Percentiles rank a stretch among this genome's conserved stretches.
Evolutionary conservation across 305 asterid species (phyloP).

Genomic region (Rubia tinctorum): DNA sequence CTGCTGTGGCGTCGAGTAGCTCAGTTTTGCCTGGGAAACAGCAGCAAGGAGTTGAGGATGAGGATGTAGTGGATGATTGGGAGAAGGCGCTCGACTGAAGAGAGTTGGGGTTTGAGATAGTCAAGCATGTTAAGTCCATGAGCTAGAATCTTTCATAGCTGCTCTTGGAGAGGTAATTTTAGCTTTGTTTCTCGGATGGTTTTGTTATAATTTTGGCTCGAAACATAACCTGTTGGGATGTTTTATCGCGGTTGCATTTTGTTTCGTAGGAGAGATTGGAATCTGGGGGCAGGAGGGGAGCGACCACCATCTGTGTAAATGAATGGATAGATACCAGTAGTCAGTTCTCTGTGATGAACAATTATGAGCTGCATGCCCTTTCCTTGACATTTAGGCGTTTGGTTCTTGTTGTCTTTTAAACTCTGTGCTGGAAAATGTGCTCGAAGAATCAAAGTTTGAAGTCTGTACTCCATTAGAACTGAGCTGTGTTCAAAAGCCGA

Average conservation of each 20-base stretch:
- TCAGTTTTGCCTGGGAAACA: slow-evolving; percentile 21
- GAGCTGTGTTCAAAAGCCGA: not conserved
- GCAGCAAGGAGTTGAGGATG: slow-evolving; percentile 28
- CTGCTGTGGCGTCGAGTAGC: slow-evolving; percentile 22
- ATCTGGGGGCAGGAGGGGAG: no score
- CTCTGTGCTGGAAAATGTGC: not conserved
- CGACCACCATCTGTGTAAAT: no score
- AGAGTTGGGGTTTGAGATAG: not conserved
- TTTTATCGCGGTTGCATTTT: no score
- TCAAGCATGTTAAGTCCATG: not conserved
- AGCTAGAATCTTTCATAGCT: not conserved
- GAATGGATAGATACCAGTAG: no score
- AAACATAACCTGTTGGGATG: slow-evolving; percentile 16
- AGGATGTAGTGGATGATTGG: slow-evolving; percentile 85
- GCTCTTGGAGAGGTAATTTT: no score
- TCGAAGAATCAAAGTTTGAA: not conserved
- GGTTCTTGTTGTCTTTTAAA: no score
- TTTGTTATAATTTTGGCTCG: slow-evolving; percentile 21
- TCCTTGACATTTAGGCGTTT: no score
- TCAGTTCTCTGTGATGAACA: not conserved
- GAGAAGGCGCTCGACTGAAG: slow-evolving; percentile 69
- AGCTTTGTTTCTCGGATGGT: not conserved
- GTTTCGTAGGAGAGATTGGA: no score
- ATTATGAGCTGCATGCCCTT: no score
- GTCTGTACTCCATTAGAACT: not conserved